A percentile compares a stretch with the other conserved stretches of the same genome.
Evolutionary conservation across 352 stramenopile species (phyloP).

Genomic region (Chrysophaeum taylorii): DNA sequence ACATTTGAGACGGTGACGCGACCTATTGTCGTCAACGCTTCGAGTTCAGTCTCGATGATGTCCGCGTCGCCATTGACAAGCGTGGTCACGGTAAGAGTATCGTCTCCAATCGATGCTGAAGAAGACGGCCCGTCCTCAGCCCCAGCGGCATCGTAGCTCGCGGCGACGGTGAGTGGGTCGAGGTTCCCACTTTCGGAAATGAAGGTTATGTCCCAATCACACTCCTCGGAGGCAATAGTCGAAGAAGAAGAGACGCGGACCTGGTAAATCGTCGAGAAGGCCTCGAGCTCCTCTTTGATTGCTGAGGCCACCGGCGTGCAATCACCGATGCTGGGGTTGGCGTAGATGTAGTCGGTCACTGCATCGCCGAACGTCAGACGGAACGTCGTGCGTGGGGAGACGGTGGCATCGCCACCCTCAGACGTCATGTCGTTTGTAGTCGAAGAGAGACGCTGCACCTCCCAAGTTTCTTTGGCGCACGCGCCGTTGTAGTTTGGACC

Average conservation of each 20-base stretch:
- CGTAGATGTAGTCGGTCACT: constrained; percentile 60
- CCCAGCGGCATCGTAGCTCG: not conserved
- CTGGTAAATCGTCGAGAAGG: constrained; percentile 34
- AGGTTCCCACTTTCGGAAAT: constrained; percentile 67
- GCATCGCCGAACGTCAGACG: constrained; percentile 62
- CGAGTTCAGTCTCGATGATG: constrained; percentile 84
- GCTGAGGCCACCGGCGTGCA: constrained; percentile 54
- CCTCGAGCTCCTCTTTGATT: constrained; percentile 44
- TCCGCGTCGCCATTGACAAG: constrained; percentile 65
- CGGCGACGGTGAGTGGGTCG: constrained; percentile 26
- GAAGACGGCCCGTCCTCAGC: constrained; percentile 26
- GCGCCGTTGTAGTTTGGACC: constrained; percentile 46
- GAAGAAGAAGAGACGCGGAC: constrained; percentile 32
- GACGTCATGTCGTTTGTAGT: constrained; percentile 75
- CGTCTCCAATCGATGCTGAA: constrained; percentile 51
- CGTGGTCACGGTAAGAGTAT: constrained; percentile 63
- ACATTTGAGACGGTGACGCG: constrained; percentile 62
- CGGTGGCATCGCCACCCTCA: constrained; percentile 66
- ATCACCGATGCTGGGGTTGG: constrained; percentile 60
- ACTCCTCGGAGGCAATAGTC: constrained; percentile 51
- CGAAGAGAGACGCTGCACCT: constrained; percentile 77
- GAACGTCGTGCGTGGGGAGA: constrained; percentile 68
- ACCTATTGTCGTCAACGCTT: constrained; percentile 71
- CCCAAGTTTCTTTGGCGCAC: constrained; percentile 52
- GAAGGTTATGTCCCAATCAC: constrained; percentile 77